A percentile compares a stretch with the other conserved stretches of the same genome.
These are phyloP conservation scores for Lachnellula cervina DNA, from an alignment of 2,329 filamentous ascomycete species.

Conservation along the genomic window DNA sequence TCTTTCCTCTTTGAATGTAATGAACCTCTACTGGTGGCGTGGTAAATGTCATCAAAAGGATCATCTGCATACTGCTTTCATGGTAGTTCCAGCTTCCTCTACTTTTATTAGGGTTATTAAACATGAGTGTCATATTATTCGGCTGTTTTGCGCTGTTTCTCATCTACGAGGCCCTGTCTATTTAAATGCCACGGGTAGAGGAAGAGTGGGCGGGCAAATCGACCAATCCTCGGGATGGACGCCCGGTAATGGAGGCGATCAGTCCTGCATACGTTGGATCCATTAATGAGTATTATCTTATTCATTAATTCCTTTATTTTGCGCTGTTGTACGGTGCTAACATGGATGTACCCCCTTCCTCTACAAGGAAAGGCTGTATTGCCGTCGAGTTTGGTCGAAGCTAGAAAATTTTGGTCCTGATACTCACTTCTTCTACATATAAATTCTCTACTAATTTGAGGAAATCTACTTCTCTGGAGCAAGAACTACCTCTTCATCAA, in stretches of 20 bases:
- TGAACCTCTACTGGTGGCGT: neutral
- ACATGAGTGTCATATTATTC: no score
- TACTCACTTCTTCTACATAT: no score
- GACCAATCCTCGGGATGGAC: no score
- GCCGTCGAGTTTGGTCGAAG: neutral
- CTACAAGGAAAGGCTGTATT: neutral
- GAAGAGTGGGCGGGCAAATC: no score
- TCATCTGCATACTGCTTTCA: neutral
- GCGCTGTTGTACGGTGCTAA: neutral
- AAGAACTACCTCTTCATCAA: neutral
- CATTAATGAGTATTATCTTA: neutral
- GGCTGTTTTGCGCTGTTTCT: no score
- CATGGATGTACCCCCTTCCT: neutral
- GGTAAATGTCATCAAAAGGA: neutral
- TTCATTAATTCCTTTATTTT: neutral
- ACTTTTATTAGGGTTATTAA: no score
- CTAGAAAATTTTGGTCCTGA: neutral
- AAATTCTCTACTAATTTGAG: no score
- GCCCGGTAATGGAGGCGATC: no score
- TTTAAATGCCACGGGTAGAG: no score
- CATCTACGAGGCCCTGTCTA: no score
- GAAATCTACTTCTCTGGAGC: no score
- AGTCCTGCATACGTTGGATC: neutral
- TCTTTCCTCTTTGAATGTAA: neutral
- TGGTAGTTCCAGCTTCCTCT: no score